Evolutionary conservation across 2,329 filamentous ascomycete species (phyloP), one percentile per base, ranked within the genome.

Genomic region (Fusarium heterosporum): DNA sequence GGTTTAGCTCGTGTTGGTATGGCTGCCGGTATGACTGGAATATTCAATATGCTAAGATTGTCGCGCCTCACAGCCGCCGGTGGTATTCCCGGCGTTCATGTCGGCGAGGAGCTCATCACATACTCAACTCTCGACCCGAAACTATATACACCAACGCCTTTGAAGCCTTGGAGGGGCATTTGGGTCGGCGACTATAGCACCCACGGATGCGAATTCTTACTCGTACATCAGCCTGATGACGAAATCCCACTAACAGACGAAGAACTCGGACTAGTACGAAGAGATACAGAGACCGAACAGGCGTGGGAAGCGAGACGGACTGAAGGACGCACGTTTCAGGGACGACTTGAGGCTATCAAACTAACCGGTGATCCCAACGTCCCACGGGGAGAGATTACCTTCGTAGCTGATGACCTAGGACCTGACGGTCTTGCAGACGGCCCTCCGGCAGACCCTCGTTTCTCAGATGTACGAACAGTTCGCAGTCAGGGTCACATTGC

Each of bases 331-430:
- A 80, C 87, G 2, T 88, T 91, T 68, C 83, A 82, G 13, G 93
- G 93, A 6, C 83, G 88, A 3, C 77, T 98, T 5, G 89, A 94
- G 76, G 95, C 91, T 0, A 89, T 97, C 73, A 98, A 98, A 76
- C 81, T 99, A 32, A 98, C 95, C 0, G 95, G 95, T 1, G 95
- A 99, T 73, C 88, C 90, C 0, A 96, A 97, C 69, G 89, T 98
- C 14, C 95, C 95, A 0, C 85, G 94, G 10, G 95, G 94, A 10
- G 91, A 97, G 76, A 88, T 89, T 69, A 93, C 91, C 0, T 97
- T 97, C 75, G 84, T 92, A 5, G 90, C 89, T 0, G 87, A 93
- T 7, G 93, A 97, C 70, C 87, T 98, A 34, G 90, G 91, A 0
- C 82, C 85, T 0, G 79, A 74, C 1, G 93, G 92, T 0, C 83